Evolutionary conservation across 352 stramenopile genomes (phyloP).

Genomic region (Globisporangium nagaii): DNA sequence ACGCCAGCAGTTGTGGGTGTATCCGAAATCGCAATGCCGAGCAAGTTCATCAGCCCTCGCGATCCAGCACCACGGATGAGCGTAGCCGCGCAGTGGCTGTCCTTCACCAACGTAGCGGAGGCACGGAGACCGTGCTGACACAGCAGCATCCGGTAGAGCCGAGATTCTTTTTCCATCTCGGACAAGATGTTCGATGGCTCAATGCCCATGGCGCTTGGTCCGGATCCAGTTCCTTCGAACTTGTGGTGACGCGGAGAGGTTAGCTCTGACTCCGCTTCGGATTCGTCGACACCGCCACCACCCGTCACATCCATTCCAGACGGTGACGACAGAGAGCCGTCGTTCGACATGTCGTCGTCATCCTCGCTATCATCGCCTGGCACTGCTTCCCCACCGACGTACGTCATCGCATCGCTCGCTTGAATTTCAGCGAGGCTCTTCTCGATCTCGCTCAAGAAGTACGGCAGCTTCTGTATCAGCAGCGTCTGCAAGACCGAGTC

Average conservation of each 20-base stretch:
- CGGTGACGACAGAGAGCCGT: slow-evolving; percentile 62
- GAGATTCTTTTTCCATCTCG: slow-evolving; percentile 77
- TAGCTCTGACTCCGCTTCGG: slow-evolving; percentile 51
- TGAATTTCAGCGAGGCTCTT: slow-evolving; percentile 62
- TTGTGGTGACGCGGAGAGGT: slow-evolving; percentile 22
- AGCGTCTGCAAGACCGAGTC: slow-evolving; percentile 58
- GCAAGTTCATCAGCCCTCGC: slow-evolving; percentile 53
- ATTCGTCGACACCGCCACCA: slow-evolving; percentile 41
- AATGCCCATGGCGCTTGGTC: slow-evolving; percentile 10
- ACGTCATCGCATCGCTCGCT: slow-evolving; percentile 32
- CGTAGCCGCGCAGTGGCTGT: slow-evolving; percentile 50
- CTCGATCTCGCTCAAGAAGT: slow-evolving; percentile 75
- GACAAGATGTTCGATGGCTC: slow-evolving; percentile 46
- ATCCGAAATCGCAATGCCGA: slow-evolving; percentile 67
- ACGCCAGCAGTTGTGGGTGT: slow-evolving; percentile 60
- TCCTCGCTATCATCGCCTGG: slow-evolving; percentile 66
- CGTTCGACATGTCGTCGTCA: slow-evolving; percentile 84
- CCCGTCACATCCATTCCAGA: slow-evolving; percentile 53
- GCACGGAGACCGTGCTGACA: slow-evolving; percentile 75
- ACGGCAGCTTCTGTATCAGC: slow-evolving; percentile 65
- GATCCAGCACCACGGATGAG: slow-evolving; percentile 59
- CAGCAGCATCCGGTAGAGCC: slow-evolving; percentile 67
- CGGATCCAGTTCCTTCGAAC: neutral
- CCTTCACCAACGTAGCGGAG: slow-evolving; percentile 64
- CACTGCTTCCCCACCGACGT: slow-evolving; percentile 21